phyloP scores from a whole-genome alignment of 1,284 basidiomycete species.

The Exobasidium rhododendri region DNA sequence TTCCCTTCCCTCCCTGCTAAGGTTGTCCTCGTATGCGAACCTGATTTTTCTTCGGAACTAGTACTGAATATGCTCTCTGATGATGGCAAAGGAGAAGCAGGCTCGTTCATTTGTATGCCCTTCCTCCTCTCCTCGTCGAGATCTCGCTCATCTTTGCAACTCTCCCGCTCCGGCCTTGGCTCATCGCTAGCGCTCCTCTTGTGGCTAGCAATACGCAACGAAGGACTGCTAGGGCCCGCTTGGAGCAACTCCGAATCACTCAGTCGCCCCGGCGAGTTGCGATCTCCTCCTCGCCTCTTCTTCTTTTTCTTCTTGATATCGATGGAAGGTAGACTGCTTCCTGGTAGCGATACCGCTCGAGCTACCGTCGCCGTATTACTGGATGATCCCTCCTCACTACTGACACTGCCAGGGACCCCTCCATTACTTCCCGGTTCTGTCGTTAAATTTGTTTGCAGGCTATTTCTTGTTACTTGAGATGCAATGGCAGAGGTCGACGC shows the following conservation, averaged over 20 bases:
- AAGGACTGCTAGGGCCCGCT: slow-evolving; percentile 12
- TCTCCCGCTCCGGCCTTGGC: not conserved
- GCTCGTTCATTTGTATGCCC: not conserved
- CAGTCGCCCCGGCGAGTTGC: slow-evolving; percentile 1
- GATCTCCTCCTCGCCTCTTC: not conserved
- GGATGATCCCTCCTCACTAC: not conserved
- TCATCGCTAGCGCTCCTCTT: slow-evolving; percentile 2
- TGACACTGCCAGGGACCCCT: not conserved
- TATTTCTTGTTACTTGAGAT: not conserved
- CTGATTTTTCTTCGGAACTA: slow-evolving; percentile 6
- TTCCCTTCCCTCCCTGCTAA: not conserved
- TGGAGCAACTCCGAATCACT: slow-evolving; percentile 13
- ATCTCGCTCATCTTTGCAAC: not conserved
- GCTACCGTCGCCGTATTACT: not conserved
- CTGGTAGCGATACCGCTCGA: not conserved
- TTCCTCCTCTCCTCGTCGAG: not conserved
- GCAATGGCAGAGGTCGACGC: not conserved
- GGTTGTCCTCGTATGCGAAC: not conserved
- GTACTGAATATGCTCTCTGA: not conserved
- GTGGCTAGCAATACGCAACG: slow-evolving; percentile 5
- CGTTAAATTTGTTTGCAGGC: no score
- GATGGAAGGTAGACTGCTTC: not conserved
- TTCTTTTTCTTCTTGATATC: not conserved
- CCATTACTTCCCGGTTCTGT: no score
- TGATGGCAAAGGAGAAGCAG: not conserved